Evolutionary conservation across 495 filamentous ascomycete species (phyloP).

Genomic region (Penicillium maclennaniae): DNA sequence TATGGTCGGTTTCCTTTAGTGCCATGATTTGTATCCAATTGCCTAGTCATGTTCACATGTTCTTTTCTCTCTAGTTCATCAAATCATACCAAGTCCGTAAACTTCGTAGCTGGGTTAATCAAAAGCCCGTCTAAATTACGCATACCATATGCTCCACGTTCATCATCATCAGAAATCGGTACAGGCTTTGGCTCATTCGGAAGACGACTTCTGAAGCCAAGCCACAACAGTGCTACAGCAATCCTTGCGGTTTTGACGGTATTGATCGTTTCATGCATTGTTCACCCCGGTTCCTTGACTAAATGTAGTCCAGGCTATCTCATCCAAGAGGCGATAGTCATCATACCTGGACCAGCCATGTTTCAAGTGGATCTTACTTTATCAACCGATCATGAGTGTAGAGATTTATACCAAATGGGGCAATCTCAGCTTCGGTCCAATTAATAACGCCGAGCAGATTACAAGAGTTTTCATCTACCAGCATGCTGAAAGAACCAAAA

Average conservation of each 20-base stretch:
- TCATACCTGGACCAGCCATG: slow-evolving; percentile 36
- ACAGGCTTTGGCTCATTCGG: slow-evolving; percentile 29
- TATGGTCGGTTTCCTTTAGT: slow-evolving; percentile 1
- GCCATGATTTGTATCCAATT: too few species aligned
- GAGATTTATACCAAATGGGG: slow-evolving; percentile 38
- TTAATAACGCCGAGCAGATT: slow-evolving; percentile 37
- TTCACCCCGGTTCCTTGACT: slow-evolving; percentile 27
- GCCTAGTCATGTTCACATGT: too few species aligned
- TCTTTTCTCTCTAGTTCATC: neutral
- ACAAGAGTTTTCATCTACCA: slow-evolving; percentile 32
- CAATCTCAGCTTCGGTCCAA: slow-evolving; percentile 38
- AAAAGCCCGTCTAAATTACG: slow-evolving; percentile 36
- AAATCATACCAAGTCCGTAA: slow-evolving; percentile 19
- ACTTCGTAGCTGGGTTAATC: slow-evolving; percentile 31
- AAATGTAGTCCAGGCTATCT: slow-evolving; percentile 33
- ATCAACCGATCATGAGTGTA: slow-evolving; percentile 31
- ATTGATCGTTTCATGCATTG: slow-evolving; percentile 23
- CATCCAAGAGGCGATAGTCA: slow-evolving; percentile 30
- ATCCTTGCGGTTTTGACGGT: slow-evolving; percentile 36
- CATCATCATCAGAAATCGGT: slow-evolving; percentile 34
- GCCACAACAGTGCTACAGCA: slow-evolving; percentile 30
- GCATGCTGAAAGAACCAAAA: slow-evolving; percentile 37
- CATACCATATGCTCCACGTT: slow-evolving; percentile 37
- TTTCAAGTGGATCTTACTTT: slow-evolving; percentile 33
- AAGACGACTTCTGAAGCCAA: slow-evolving; percentile 39